A percentile compares a stretch with the other conserved stretches of the same genome.
Conservation (phyloP, 176 grass and related monocot species). For the Coix lacrymajobi region DNA sequence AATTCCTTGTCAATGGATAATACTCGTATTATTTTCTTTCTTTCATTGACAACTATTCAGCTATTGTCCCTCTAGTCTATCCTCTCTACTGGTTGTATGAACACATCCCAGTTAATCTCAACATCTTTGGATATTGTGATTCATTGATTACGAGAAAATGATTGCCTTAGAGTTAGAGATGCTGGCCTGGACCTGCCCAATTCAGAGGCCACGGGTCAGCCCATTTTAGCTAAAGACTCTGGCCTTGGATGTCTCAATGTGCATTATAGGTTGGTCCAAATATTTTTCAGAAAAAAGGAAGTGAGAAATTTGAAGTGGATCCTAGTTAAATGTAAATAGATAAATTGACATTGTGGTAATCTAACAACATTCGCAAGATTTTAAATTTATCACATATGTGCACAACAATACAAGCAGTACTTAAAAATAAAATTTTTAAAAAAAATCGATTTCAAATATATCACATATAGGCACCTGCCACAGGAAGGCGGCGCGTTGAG, state of each 20-base stretch:
- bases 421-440: neutral
- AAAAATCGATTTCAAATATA: neutral
- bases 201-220: neutral
- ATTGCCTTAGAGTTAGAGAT: neutral
- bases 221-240: neutral
- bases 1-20: neutral
- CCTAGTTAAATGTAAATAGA: neutral
- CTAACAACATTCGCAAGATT: neutral
- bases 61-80: neutral
- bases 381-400: neutral
- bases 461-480: neutral
- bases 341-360: neutral
- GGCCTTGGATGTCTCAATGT: neutral
- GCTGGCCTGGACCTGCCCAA: neutral
- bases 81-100: neutral
- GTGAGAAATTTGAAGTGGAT: neutral
- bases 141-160: slow-evolving; percentile 9
- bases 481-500: neutral
- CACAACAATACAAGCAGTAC: neutral
- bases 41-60: neutral
- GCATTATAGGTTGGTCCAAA: neutral
- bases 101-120: neutral
- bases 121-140: slow-evolving; percentile 9
- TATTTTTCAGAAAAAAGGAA: neutral
- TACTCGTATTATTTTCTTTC: neutral